phyloP scores from a whole-genome alignment of 805 yeast genomes.

The Sugiyamaella lignohabitans region DNA sequence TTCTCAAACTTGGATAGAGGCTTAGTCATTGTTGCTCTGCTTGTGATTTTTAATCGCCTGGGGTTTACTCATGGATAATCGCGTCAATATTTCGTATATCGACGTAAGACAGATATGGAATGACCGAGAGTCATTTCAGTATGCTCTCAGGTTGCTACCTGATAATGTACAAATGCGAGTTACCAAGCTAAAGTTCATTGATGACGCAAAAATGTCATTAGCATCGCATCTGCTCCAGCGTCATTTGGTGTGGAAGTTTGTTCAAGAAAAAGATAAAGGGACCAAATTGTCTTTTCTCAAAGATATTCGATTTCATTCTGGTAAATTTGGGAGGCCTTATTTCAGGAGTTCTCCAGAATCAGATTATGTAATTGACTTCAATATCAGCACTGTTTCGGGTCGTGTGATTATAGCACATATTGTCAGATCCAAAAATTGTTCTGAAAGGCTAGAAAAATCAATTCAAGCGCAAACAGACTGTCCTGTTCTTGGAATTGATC shows the following conservation, averaged over 20 bases:
- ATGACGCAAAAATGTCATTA: conserved; percentile 37
- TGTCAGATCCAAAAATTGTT: background rate
- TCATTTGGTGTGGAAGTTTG: conserved; percentile 35
- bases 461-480: background rate
- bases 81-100: conserved; percentile 1
- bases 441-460: too few relatives aligned
- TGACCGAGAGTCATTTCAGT: conserved; percentile 42
- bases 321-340: background rate
- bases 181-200: conserved; percentile 34
- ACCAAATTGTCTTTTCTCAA: background rate
- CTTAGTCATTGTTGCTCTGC: too few relatives aligned
- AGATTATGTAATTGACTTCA: conserved; percentile 39
- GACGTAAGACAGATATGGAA: conserved; percentile 15
- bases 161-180: conserved; percentile 39
- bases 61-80: too few relatives aligned
- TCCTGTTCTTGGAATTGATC: conserved; percentile 6
- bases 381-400: conserved; percentile 31
- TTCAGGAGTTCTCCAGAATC: conserved; percentile 14
- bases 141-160: conserved; percentile 41
- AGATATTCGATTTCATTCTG: background rate
- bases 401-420: background rate
- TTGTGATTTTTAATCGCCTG: too few relatives aligned
- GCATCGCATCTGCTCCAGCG: conserved; percentile 42
- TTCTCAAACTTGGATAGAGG: too few relatives aligned
- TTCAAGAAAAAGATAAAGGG: conserved; percentile 16